A percentile compares a stretch with the other conserved stretches of the same genome.
These are phyloP conservation scores for Gymnopilus junonius DNA, from an alignment of 768 basidiomycete genomes.

Conservation along the genomic window DNA sequence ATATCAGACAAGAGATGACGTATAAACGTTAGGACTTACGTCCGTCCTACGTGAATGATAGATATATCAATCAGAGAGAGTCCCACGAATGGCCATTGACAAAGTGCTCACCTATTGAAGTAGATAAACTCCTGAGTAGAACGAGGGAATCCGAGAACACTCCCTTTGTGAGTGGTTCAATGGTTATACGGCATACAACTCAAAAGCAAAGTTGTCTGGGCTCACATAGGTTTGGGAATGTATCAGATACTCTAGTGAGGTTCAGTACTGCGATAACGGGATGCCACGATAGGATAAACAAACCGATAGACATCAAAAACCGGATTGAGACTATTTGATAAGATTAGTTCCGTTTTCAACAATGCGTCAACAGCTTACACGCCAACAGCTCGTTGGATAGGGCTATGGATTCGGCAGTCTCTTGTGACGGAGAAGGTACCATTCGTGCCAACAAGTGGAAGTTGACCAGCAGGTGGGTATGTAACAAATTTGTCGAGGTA, in stretches of 20 bases:
- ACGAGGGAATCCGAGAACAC: constrained; percentile 73
- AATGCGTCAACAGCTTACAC: constrained; percentile 35
- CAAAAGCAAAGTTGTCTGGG: background rate
- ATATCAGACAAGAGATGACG: constrained; percentile 41
- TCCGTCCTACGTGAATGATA: constrained; percentile 7
- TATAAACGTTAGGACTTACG: constrained; percentile 3
- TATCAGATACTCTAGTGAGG: constrained; percentile 50
- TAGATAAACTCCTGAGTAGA: constrained; percentile 59
- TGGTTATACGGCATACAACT: background rate
- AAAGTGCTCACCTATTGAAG: constrained; percentile 47
- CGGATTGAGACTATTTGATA: constrained; percentile 49
- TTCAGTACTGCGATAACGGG: background rate
- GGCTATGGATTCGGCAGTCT: constrained; percentile 50
- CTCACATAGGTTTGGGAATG: constrained; percentile 51
- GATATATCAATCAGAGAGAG: background rate
- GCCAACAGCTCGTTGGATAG: constrained; percentile 52
- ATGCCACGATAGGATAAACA: background rate
- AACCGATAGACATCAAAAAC: constrained; percentile 60
- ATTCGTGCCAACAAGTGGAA: constrained; percentile 57
- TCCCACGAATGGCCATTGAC: background rate
- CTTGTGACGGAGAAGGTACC: constrained; percentile 44
- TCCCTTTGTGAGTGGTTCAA: constrained; percentile 45
- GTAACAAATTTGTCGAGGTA: constrained; percentile 66
- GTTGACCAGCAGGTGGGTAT: constrained; percentile 63
- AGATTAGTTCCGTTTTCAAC: background rate